Conservation (phyloP, 2,329 filamentous ascomycete species). For the Gnomoniopsis smithogilvyi region DNA sequence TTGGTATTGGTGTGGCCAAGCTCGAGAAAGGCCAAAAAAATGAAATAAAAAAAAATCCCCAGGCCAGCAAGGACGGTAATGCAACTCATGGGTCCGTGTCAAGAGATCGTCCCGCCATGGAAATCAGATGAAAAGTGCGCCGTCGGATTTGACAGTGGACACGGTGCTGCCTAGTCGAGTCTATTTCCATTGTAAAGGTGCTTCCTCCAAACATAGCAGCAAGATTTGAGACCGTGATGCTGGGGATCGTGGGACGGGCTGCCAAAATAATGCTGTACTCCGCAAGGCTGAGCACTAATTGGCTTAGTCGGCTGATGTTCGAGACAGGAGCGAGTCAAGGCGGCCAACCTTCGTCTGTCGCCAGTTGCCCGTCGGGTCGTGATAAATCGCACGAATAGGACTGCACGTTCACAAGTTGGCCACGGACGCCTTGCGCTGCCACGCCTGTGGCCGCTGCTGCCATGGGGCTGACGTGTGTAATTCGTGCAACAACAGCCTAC, state of each 20-base stretch:
- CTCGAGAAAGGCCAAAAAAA: too few relatives aligned
- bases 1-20: neutral
- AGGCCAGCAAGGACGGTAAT: neutral
- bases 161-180: neutral
- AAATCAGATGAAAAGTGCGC: neutral
- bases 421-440: neutral
- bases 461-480: neutral
- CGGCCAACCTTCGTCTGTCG: neutral
- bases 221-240: neutral
- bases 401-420: neutral
- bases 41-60: neutral
- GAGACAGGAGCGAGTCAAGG: constrained; percentile 15
- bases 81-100: neutral
- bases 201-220: constrained; percentile 12
- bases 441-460: neutral
- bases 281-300: constrained; percentile 3
- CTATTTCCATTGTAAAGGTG: neutral
- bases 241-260: neutral
- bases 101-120: neutral
- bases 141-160: neutral
- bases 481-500: too few relatives aligned
- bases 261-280: neutral
- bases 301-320: constrained; percentile 12
- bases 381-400: neutral
- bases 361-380: neutral